Evolutionary conservation across 2,329 filamentous ascomycete species (phyloP), one percentile per base, ranked within the genome.

Genomic region (Penicillium brevicompactum): DNA sequence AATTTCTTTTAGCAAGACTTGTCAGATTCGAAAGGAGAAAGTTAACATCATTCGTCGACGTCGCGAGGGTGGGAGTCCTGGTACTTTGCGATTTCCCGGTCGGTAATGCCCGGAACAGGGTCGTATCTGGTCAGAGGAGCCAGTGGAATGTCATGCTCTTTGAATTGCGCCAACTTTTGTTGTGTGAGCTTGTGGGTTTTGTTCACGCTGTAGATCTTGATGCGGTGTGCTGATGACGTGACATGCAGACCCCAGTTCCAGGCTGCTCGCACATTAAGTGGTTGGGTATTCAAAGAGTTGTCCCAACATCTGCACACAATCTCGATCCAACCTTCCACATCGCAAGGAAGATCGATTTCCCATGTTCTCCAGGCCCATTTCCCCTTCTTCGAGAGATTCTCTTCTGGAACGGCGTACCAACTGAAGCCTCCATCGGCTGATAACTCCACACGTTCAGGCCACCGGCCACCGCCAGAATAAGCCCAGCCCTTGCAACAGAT

Each of bases 331-430:
- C 84, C 84, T 59, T 86, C 84, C 1, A 79, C 80, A 46, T 86
- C 84, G 55, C 84, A 83, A 0, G 87, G 87, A 0, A 90, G 64
- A 1, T 87, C 82, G 1, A 80, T 78, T 53, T 83, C 76, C 87
- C 87, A 90, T 0, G 79, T 79, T 11, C 87, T 74, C 87, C 87
- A 90, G 0, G 84, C 80, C 63, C 82, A 84, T 46, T 79, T 84
- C 46, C 84, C 80, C 70, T 90, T 90, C 59, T 77, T 78, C 2
- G 80, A 84, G 57, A 90, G 57, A 1, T 87, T 84, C 46, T 86
- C 80, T 0, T 74, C 72, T 0, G 86, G 86, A 0, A 88, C 83
- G 9, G 81, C 76, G 57, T 88, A 88, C 86, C 86, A 89, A 13
- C 79, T 80, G 60, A 79, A 82, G 0, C 87, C 86, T 0, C 87